Evolutionary conservation across 768 basidiomycete species (phyloP).

Genomic region (Lactarius quietus): DNA sequence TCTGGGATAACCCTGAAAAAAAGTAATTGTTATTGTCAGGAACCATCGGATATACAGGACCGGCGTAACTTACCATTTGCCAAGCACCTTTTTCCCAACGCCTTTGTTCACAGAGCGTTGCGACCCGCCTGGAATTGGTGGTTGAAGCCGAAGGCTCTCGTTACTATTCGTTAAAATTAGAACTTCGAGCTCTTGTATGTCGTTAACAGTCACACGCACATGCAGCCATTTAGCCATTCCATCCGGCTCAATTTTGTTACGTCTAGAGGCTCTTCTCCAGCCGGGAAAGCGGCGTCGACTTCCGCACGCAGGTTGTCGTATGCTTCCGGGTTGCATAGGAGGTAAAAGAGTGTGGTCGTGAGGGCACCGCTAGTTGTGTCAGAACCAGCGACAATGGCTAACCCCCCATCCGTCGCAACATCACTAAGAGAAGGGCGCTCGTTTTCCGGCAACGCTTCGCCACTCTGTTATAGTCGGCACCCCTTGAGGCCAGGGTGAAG

Average conservation of each 20-base stretch:
- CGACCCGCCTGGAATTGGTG: constrained; percentile 5
- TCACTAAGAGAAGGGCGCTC: not conserved
- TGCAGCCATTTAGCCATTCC: constrained; percentile 15
- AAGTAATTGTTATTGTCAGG: not conserved
- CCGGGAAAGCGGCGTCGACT: not conserved
- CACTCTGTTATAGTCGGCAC: not conserved
- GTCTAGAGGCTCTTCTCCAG: constrained; percentile 7
- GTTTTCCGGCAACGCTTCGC: not conserved
- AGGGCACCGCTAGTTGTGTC: constrained; percentile 40
- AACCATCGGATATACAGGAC: not conserved
- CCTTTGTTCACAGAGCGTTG: not conserved
- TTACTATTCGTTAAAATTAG: not conserved
- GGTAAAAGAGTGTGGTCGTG: constrained; percentile 34
- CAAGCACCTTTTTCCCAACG: not conserved
- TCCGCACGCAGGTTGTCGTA: constrained; percentile 2
- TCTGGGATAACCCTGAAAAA: constrained; percentile 2
- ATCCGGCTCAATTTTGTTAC: not conserved
- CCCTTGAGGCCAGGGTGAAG: constrained; percentile 1
- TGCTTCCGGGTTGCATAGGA: constrained; percentile 34
- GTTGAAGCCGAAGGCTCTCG: constrained; percentile 8
- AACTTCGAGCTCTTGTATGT: not conserved
- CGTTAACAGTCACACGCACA: not conserved
- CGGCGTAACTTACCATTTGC: not conserved
- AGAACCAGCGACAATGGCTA: constrained; percentile 41
- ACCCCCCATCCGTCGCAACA: constrained; percentile 35